Base-by-base conservation (phyloP, 768 basidiomycete genomes). In the Tylopilus cervinicoccineus region DNA sequence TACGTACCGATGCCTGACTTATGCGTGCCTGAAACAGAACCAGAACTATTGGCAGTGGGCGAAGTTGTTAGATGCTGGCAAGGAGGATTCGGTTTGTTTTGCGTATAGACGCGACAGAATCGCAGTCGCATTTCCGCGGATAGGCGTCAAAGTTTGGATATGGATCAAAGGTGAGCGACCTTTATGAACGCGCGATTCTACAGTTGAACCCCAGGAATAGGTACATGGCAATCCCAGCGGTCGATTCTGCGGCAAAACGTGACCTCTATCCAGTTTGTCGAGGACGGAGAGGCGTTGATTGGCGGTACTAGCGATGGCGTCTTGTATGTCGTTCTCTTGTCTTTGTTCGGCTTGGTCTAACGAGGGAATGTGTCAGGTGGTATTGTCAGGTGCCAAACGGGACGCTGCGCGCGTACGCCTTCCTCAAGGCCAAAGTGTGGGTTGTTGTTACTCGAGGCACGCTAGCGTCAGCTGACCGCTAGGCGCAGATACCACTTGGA, bases 231-330 rank as follows among this genome's bases (percentile, higher is more conserved):
- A 51, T 64, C 73, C 1, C 82, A 86, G 50, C 74, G 84, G 45
- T 77, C 82, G 39, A 85, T 87, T 47, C 54, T 76, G 46, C 75
- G 83, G 44, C 79, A 77, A 52, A 81, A 84, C 45, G 81, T 86
- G 39, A 82, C 81, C 8, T 74, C 77, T 4, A 73, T 87, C 49
- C 73, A 71, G 55, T 86, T 87, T 58, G 71, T 84, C 9, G 76
- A 81, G 20, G 79, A 79, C 27, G 86, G 85, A 0, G 72, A 73
- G 31, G 81, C 79, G 40, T 66, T 87, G 38, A 67, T 87, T 20
- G 84, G 86, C 1, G 86, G 84, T 2, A 86, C 86, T 24, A 75
- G 73, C 45, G 84, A 87, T 55, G 85, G 85, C 11, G 79, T 81
- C 17, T 56, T 87, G 84, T 86, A 63, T 48, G 81, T 17, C 55